Base-by-base conservation (phyloP, 345 rosid species). In the Populus davidiana region DNA sequence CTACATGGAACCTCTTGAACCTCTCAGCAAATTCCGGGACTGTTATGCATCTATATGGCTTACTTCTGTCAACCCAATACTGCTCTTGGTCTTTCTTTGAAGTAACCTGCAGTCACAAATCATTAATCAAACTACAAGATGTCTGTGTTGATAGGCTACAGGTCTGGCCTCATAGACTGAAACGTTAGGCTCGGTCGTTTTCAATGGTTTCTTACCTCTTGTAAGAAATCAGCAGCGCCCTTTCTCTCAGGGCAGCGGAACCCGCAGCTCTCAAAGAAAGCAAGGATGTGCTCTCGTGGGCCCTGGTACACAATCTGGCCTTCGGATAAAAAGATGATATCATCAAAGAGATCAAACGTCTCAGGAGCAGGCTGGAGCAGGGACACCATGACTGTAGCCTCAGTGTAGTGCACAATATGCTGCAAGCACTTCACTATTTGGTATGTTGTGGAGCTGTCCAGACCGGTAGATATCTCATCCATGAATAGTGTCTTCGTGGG, bases 381-480 rank as follows among this genome's bases (percentile, higher is more conserved):
- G 61, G 99, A 92, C 91, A 93, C 87, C 69, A 92, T 78, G 67
- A 95, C 70, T 31, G 98, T 91, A 23, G 88, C 97, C 44, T 93
- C 92, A 0, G 91, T 91, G 35, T 84, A 86, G 80, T 90, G 96
- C 25, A 86, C 97, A 29, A 95, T 84, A 79, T 91, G 96, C 82
- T 92, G 93, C 81, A 92, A 78, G 74, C 97, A 93, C 84, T 92
- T 93, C 79, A 96, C 96, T 27, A 96, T 92, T 74, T 93, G 99
- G 67, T 39, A 92, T 17, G 99, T 88, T 2, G 98, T 95, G 72
- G 98, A 93, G 85, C 98, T 92, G 80, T 96, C 99, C 50, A 93
- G 84, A 66, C 97, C 99, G 0, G 97, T 96, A 10, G 99, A 93
- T 86, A 92, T 96, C 83, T 93, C 99, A 74, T 96, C 99, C 98